Base-by-base conservation (phyloP, 371 early-diverging fungal species). In the Apophysomyces elegans region DNA sequence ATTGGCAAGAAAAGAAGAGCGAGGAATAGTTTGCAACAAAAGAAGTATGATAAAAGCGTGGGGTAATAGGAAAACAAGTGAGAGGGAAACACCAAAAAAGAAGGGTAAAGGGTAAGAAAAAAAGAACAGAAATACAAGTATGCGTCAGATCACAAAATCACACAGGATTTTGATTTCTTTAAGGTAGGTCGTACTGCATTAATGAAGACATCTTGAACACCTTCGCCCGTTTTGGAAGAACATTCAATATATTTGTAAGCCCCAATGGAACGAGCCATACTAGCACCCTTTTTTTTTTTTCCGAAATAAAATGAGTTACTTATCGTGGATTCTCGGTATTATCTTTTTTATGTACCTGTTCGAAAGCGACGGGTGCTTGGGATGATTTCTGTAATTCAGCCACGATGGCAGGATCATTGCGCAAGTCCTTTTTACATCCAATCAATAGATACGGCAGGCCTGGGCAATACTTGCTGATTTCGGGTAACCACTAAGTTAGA, bases 211-310 rank as follows among this genome's bases (percentile, higher is more conserved):
- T 95, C 93, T 56, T 82, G 75, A 46, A 96, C 93, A 63, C 92
- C 92, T 50, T 92, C 91, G 62, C 90, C 88, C 36, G 78, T 80
- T 79, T 88, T 90, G 65, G 97, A 95, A 58, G 91, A 90, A 83
- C 97, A 96, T 78, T 96, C 97, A 59, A 95, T 72, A 83, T 93
- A 95, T 70, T 87, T 86, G 74, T 77, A 78, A 18, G 96, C 96
- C 35, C 84, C 80, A 71, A 96, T 93, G 62, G 83, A 81, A 39
- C 81, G 72, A 3, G 93, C 90, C 56, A 93, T 82, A 36, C 67
- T 81, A 18, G 70, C 67, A 47, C 91, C 94, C 90, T 91, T 26
- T 26, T 26, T 26, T 26, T 26, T 26, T 26, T 26, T 16, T n/a
- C n/a, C 35, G 18, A 21, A 18, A 21, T 18, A 18, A 21, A 50